A percentile compares a stretch with the other conserved stretches of the same genome.
Conservation (phyloP, 2,329 filamentous ascomycete species). For the Macrophomina phaseolina region DNA sequence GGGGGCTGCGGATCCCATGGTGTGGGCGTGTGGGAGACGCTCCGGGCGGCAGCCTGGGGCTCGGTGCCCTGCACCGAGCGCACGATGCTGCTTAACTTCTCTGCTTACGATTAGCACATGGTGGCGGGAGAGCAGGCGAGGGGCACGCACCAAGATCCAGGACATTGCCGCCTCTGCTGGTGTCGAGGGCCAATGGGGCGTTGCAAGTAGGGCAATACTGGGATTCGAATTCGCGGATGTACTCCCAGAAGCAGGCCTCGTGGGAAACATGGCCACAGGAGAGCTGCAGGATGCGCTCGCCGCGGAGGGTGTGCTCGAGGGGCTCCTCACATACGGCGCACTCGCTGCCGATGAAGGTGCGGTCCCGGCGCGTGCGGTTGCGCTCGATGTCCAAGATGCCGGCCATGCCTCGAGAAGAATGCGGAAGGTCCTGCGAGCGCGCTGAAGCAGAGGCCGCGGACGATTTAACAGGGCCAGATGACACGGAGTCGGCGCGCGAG, state of each 20-base stretch:
- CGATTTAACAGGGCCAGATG: conserved; percentile 25
- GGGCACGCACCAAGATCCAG: conserved; percentile 77
- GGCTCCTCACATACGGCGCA: conserved; percentile 98
- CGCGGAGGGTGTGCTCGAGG: conserved; percentile 90
- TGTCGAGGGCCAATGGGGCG: conserved; percentile 88
- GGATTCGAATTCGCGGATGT: conserved; percentile 91
- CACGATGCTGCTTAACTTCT: conserved; percentile 94
- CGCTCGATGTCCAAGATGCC: conserved; percentile 77
- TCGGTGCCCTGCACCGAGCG: conserved; percentile 70
- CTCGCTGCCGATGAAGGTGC: conserved; percentile 93
- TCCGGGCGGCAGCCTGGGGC: conserved; percentile 32
- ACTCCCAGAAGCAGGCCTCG: conserved; percentile 98
- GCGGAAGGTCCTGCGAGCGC: conserved; percentile 25
- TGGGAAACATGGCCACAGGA: conserved; percentile 97
- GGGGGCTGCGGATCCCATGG: conserved; percentile 66
- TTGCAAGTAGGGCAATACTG: conserved; percentile 95
- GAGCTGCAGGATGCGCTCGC: conserved; percentile 93
- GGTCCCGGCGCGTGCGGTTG: conserved; percentile 79
- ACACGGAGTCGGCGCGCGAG: conserved; percentile 25
- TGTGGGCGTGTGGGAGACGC: conserved; percentile 57
- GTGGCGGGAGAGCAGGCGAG: conserved; percentile 30
- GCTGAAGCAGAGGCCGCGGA: conserved; percentile 18
- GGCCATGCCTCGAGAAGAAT: conserved; percentile 56
- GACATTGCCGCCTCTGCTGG: conserved; percentile 89
- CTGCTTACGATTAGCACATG: conserved; percentile 56